Base-by-base conservation (phyloP, 345 rosid species). In the Pelargonium nanum region DNA sequence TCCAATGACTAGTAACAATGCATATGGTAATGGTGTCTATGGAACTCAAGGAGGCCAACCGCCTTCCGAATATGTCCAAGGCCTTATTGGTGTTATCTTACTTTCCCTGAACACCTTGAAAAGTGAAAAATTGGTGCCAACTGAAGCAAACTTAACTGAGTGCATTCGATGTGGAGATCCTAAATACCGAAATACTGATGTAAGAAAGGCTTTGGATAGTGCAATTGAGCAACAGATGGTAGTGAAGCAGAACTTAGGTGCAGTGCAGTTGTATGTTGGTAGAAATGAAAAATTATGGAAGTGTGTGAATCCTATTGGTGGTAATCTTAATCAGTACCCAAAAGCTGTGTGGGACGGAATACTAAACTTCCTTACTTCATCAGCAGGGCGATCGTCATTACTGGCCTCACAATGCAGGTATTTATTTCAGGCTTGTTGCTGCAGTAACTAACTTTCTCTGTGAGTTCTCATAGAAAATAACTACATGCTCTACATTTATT, bases 351-450 rank as follows among this genome's bases (percentile, higher is more conserved):
- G 98, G 98, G 85, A 86, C 69, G 72, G 55, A 26, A 65, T 88
- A 51, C 80, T 78, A 48, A 74, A 66, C 57, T 91, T 77, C 71
- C 61, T 91, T 59, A 57, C 72, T 40, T 88, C 97, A 26, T 56
- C 83, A 24, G 58, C 77, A 6, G 90, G 92, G 15, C 74, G 80
- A 68, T 66, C 72, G 15, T 79, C 83, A 32, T 61, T 86, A 20
- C 56, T 69, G 68, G 80, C 82, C 68, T 82, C 96, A 59, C 78
- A 68, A 26, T 73, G 87, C 95, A 88, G 92, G 98, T 86, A 71
- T 61, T 56, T 62, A 16, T 54, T 34, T 20, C 12, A 48, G 53
- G 65, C n/a, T 55, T 19, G 19, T 23, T 52, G 5, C 50, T 52
- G 22, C 44, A 22, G 25, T 21, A 21, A 17, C 24, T 19, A 20